A percentile compares a stretch with the other conserved stretches of the same genome.
Conservation (phyloP, 176 grass and related monocot species). For the Lolium perenne region DNA sequence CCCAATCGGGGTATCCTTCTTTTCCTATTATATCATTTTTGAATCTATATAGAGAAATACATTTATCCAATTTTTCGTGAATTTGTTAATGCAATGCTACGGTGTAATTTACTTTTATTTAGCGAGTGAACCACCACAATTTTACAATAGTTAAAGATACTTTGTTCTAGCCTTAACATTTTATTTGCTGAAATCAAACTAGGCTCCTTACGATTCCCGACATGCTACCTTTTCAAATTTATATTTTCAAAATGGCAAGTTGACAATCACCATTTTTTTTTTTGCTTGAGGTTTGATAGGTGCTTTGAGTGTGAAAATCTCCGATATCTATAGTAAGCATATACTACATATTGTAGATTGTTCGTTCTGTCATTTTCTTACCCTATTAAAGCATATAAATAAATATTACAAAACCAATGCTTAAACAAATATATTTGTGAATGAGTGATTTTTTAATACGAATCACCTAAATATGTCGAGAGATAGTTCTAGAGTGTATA, state of each 20-base stretch:
- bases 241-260: too few relatives aligned
- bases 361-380: background rate
- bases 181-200: too few relatives aligned
- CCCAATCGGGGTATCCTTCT: too few relatives aligned
- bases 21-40: background rate
- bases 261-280: too few relatives aligned
- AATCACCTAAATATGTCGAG: background rate
- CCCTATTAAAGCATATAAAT: background rate
- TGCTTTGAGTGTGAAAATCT: background rate
- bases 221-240: too few relatives aligned
- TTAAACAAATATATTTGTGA: background rate
- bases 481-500: background rate
- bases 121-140: too few relatives aligned
- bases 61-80: background rate
- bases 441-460: background rate
- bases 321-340: background rate
- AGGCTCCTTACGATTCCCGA: too few relatives aligned
- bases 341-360: background rate
- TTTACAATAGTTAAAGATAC: too few relatives aligned
- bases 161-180: too few relatives aligned
- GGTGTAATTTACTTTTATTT: background rate
- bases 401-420: background rate
- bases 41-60: background rate
- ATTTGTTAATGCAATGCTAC: background rate
- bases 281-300: too few relatives aligned